Base-by-base conservation (phyloP, 2,329 filamentous ascomycete genomes). In the Aspergillus bombycis region DNA sequence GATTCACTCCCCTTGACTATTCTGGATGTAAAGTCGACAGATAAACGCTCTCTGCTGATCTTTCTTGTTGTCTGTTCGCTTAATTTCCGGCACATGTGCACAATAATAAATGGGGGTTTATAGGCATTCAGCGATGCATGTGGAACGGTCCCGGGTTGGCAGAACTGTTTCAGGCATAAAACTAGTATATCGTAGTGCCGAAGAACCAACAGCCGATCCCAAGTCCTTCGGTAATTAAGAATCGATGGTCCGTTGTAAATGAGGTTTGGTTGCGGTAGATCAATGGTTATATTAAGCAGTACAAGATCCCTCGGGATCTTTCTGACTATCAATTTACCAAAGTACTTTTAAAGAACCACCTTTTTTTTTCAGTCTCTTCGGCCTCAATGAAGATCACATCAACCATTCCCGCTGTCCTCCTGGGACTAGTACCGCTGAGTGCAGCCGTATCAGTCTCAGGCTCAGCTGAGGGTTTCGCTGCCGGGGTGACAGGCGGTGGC, bases 401-500 rank as follows among this genome's bases (percentile, higher is more conserved):
- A 23, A 45, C 32, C 23, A 26, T 23, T 19, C 19, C 23, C 43
- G 55, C 36, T 45, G 55, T 26, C 8, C 46, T 50, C 23, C 16
- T 50, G 26, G 46, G 23, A n/a, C 46, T 50, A 19, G 46, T 8
- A 30, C 46, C 26, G 46, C 41, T 54, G 16, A 48, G 28, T n/a
- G 48, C 34, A 4, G 64, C 67, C 30, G 60, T 64, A n/a, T 62
- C 58, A 8, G 69, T 73, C 48, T 65, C 64, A 3, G 71, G 71
- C 14, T 63, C 75, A 34, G 73, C 80, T 8, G 74, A 79, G 61
- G 81, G 81, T 34, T 83, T 83, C 63, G 81, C 80, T 12, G 71
- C 74, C 57, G 84, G 84, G 54, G 83, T 85, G 23, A 89, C 86
- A 9, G 87, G 87, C 45, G 87, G 87, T 65, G 86, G 85, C 58